A percentile compares a stretch with the other conserved stretches of the same genome.
These are phyloP conservation scores for Neospermospora avenae DNA, from an alignment of 2,329 filamentous ascomycete genomes.

Conservation along the genomic window DNA sequence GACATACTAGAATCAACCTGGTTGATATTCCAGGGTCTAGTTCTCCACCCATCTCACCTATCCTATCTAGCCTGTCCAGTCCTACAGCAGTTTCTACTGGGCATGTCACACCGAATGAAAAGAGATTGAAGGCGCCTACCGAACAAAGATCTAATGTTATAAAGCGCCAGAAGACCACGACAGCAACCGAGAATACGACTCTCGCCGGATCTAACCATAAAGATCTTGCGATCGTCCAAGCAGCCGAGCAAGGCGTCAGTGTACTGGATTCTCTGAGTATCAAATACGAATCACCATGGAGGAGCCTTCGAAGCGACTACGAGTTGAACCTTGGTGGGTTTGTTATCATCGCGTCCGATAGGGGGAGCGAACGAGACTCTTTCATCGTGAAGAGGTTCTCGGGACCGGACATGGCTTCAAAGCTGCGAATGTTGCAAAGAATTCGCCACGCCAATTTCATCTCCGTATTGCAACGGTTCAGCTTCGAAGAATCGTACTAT, in stretches of 20 bases:
- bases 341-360: constrained; percentile 9
- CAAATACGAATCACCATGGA: constrained; percentile 9
- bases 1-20: neutral
- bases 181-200: neutral
- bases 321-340: constrained; percentile 9
- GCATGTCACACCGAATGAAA: neutral
- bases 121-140: neutral
- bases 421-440: constrained; percentile 13
- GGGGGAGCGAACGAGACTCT: neutral
- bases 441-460: constrained; percentile 17
- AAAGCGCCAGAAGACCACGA: neutral
- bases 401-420: constrained; percentile 6
- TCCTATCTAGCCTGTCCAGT: neutral
- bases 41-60: neutral
- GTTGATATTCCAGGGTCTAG: neutral
- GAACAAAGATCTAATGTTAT: neutral
- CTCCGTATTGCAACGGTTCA: constrained; percentile 13
- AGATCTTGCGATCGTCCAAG: neutral
- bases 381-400: constrained; percentile 13
- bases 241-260: neutral
- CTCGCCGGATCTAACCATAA: neutral
- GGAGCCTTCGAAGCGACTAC: constrained; percentile 7
- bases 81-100: neutral
- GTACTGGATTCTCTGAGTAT: neutral
- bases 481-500: constrained; percentile 14